Evolutionary conservation across 2,329 filamentous ascomycete genomes (phyloP), one percentile per base, ranked within the genome.

Genomic region (Trichoderma asperellum): DNA sequence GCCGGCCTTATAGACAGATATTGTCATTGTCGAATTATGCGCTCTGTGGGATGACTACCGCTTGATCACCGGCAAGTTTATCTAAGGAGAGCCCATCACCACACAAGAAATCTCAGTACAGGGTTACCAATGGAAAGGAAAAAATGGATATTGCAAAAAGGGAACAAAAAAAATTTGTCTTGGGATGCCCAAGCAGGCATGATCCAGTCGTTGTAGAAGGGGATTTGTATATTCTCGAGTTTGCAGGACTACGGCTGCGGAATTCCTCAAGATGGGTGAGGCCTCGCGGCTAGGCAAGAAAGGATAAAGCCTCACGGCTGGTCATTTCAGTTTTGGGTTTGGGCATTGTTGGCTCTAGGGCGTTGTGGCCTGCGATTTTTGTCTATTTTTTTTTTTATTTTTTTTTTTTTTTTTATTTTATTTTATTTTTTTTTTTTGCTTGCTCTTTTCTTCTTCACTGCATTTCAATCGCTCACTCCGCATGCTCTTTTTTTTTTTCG

Each of bases 251-350:
- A 63, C 34, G 40, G 43, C 7, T 35, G 37, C 43, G 59, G 62
- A 70, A 62, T 21, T 61, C 61, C 34, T 63, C 47, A 43, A 70
- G 68, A 69, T 70, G 70, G 67, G 60, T 55, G 70, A 72, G 73
- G 76, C 74, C 75, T 76, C 76, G 70, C 76, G 76, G 76, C 75
- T 73, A 29, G 65, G 71, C 71, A 74, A 77, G 74, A 77, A 66
- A 68, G 71, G 69, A 71, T 72, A 55, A 70, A 69, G 75, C 75
- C 76, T 77, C 76, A 74, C 74, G 74, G 75, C 75, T 74, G 68
- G 72, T 71, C 71, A 59, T 71, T 71, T 61, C 29, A 34, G 27
- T 59, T 8, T 43, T 68, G 8, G 34, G 14, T 55, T 68, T 56
- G 64, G 64, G 55, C 47, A 47, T 60, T 21, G 14, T 60, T 72